Evolutionary conservation across 768 basidiomycete species (phyloP).

Genomic region (Agaricus bisporus): DNA sequence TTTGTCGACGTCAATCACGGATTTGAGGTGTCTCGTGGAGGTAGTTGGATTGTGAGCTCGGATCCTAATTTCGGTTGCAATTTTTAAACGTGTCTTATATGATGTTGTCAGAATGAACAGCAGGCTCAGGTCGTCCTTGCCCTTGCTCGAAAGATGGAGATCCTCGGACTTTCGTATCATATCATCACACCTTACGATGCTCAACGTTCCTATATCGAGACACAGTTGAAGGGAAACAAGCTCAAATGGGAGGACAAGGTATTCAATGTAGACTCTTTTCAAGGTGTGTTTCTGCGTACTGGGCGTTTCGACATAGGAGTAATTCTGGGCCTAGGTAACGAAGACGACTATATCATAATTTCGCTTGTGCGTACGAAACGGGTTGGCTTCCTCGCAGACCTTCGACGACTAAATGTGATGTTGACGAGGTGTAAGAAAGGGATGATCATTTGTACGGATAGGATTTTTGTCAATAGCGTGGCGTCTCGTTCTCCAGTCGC

Average conservation of each 20-base stretch:
- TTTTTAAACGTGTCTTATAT: neutral
- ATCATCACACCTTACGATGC: slow-evolving; percentile 76
- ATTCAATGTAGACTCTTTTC: slow-evolving; percentile 77
- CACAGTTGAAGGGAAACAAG: slow-evolving; percentile 34
- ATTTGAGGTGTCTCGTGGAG: slow-evolving; percentile 22
- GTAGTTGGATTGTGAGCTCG: slow-evolving; percentile 32
- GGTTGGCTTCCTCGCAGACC: slow-evolving; percentile 30
- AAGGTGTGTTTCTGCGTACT: slow-evolving; percentile 44
- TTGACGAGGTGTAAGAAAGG: slow-evolving; percentile 18
- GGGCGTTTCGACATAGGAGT: too few species aligned
- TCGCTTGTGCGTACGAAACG: too few species aligned
- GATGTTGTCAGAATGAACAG: slow-evolving; percentile 38
- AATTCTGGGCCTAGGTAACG: too few species aligned
- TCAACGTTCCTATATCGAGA: slow-evolving; percentile 52
- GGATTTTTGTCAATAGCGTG: neutral
- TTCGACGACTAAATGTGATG: slow-evolving; percentile 18
- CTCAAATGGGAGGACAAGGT: slow-evolving; percentile 54
- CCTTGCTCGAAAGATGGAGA: slow-evolving; percentile 38
- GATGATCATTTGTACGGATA: neutral
- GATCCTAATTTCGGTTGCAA: neutral
- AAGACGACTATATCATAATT: too few species aligned
- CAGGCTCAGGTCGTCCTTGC: slow-evolving; percentile 43
- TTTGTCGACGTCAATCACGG: slow-evolving; percentile 48
- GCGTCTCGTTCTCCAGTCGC: neutral
- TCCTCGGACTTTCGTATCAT: slow-evolving; percentile 33